A percentile compares a stretch with the other conserved stretches of the same genome.
Evolutionary conservation across 768 basidiomycete species (phyloP).

Genomic region (Mycena filopes): DNA sequence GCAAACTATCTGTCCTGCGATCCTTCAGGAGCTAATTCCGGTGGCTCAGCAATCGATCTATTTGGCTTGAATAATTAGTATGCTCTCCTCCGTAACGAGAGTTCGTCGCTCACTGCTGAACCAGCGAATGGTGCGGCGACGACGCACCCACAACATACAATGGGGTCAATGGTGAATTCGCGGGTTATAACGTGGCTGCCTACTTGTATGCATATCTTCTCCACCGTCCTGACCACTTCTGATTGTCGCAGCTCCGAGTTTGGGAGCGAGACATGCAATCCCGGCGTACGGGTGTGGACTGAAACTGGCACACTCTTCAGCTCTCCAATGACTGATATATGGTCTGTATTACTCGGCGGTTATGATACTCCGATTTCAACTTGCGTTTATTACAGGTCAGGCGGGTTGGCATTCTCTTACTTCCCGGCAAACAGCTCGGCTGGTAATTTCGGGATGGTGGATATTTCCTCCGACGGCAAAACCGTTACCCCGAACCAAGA

Average conservation of each 20-base stretch:
- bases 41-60: neutral
- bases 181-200: conserved; percentile 79
- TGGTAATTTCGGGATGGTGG: conserved; percentile 89
- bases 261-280: conserved; percentile 38
- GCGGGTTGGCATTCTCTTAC: conserved; percentile 76
- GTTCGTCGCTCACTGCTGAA: neutral
- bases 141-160: conserved; percentile 68
- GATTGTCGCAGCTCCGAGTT: conserved; percentile 20
- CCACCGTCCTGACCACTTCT: neutral
- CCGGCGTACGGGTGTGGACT: conserved; percentile 73
- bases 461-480: conserved; percentile 68
- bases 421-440: conserved; percentile 82
- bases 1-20: too few species aligned
- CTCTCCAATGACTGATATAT: conserved; percentile 76
- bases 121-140: conserved; percentile 51
- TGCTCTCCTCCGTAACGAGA: neutral
- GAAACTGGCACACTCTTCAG: conserved; percentile 83
- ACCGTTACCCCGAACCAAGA: conserved; percentile 79
- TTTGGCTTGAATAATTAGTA: neutral
- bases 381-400: too few species aligned
- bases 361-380: too few species aligned
- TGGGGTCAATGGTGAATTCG: conserved; percentile 64
- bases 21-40: too few species aligned
- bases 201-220: conserved; percentile 86
- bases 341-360: conserved; percentile 77